A percentile compares a stretch with the other conserved stretches of the same genome.
These are phyloP conservation scores for Dittrichia graveolens DNA, from an alignment of 129 eudicot species.

Conservation along the genomic window DNA sequence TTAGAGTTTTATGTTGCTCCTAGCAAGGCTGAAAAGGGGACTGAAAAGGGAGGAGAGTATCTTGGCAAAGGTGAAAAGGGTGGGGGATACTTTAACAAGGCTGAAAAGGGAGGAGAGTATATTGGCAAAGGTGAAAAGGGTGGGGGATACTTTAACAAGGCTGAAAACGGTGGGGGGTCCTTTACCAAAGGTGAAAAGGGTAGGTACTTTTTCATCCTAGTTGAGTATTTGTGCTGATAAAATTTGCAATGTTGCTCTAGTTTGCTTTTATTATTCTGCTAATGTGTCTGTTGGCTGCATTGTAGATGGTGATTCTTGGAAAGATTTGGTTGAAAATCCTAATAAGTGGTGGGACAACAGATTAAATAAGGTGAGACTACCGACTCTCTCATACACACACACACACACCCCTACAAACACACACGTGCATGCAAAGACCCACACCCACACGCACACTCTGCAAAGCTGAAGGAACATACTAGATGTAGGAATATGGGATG, in stretches of 20 bases:
- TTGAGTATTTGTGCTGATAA: conserved; percentile 8
- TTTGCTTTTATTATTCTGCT: background rate
- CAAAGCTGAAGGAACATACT: background rate
- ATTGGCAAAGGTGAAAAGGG: conserved; percentile 19
- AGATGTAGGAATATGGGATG: too few relatives aligned
- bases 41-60: background rate
- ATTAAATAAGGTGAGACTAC: conserved; percentile 36
- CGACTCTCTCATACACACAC: background rate
- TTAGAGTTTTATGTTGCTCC: conserved; percentile 42
- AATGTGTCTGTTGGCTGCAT: conserved; percentile 28
- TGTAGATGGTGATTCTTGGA: conserved; percentile 52
- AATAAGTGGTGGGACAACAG: conserved; percentile 84
- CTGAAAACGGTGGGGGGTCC: background rate
- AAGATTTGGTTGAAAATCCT: conserved; percentile 63
- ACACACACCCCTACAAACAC: background rate
- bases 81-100: conserved; percentile 21
- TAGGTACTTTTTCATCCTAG: conserved; percentile 11
- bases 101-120: background rate
- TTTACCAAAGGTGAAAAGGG: conserved; percentile 21
- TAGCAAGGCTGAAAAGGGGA: conserved; percentile 16
- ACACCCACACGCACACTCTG: background rate
- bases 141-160: conserved; percentile 21
- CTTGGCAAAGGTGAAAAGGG: background rate
- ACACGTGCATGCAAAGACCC: background rate
- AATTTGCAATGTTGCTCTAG: background rate